Percentiles rank a stretch among this genome's conserved stretches.
phyloP scores from a whole-genome alignment of 495 filamentous ascomycete species.

The Tetracladium setigerum region DNA sequence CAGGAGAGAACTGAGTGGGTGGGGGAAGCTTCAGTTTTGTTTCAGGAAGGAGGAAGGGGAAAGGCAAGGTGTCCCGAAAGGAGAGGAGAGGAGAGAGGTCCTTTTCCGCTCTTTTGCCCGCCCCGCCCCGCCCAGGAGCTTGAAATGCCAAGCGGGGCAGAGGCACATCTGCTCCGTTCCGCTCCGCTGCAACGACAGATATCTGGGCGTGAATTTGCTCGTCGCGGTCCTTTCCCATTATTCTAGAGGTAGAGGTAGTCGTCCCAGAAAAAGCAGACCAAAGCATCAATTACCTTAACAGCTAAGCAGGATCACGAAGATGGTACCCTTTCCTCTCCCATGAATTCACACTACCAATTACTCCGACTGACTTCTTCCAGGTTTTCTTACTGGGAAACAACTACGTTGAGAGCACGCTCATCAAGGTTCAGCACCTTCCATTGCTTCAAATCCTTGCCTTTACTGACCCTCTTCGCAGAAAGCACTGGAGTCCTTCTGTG shows the following conservation, averaged over 20 bases:
- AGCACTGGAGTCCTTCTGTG: conserved; percentile 84
- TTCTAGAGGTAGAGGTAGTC: no score
- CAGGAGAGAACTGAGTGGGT: conserved; percentile 10
- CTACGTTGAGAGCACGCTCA: conserved; percentile 73
- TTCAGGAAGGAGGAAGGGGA: no score
- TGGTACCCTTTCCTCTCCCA: conserved; percentile 25
- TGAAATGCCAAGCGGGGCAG: no score
- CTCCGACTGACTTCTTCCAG: conserved; percentile 29
- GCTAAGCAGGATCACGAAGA: no score
- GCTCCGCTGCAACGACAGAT: no score
- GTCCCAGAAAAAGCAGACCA: no score
- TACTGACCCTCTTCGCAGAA: conserved; percentile 41
- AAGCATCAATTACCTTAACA: neutral
- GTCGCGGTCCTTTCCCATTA: no score
- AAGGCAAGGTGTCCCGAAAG: no score
- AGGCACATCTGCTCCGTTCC: no score
- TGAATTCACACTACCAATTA: conserved; percentile 4
- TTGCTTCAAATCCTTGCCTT: neutral
- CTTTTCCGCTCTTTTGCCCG: conserved; percentile 7
- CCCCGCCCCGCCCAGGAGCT: neutral
- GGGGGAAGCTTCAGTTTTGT: no score
- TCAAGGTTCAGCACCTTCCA: conserved; percentile 49
- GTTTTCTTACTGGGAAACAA: conserved; percentile 80
- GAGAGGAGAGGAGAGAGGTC: no score
- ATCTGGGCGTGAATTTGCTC: no score